phyloP scores from a whole-genome alignment of 2,329 filamentous ascomycete species.

The Hymenoscyphus fructigenus region DNA sequence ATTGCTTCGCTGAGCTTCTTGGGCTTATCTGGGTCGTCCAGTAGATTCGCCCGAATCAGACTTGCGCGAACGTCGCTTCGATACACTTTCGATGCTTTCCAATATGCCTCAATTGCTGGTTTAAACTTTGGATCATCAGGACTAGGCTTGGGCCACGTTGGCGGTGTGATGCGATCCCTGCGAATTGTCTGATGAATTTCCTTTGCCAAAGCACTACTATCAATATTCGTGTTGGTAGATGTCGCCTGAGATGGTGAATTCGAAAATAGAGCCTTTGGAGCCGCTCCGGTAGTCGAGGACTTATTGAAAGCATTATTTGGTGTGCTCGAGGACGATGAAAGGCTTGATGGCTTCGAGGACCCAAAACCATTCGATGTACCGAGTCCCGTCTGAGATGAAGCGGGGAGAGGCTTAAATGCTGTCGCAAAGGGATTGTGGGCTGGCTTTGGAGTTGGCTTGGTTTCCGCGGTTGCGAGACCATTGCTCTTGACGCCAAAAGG shows the following conservation, averaged over 20 bases:
- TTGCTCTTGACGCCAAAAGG: constrained; percentile 2
- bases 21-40: constrained; percentile 64
- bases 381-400: constrained; percentile 5
- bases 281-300: not conserved
- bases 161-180: constrained; percentile 44
- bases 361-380: constrained; percentile 8
- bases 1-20: constrained; percentile 63
- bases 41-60: constrained; percentile 57
- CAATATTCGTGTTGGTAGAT: constrained; percentile 7
- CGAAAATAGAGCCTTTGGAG: not conserved
- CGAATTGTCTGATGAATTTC: constrained; percentile 53
- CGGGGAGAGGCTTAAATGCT: constrained; percentile 1
- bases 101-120: constrained; percentile 48
- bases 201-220: constrained; percentile 40
- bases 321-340: not conserved
- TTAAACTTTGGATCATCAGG: constrained; percentile 22
- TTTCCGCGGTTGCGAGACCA: not conserved
- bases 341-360: not conserved
- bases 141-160: constrained; percentile 19
- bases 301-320: constrained; percentile 3
- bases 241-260: not conserved
- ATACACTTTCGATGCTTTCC: constrained; percentile 57
- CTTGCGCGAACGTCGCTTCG: constrained; percentile 55
- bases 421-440: not conserved
- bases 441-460: not conserved